A percentile compares a stretch with the other conserved stretches of the same genome.
phyloP scores from a whole-genome alignment of 495 filamentous ascomycete species.

The Penicillium psychrofluorescens region DNA sequence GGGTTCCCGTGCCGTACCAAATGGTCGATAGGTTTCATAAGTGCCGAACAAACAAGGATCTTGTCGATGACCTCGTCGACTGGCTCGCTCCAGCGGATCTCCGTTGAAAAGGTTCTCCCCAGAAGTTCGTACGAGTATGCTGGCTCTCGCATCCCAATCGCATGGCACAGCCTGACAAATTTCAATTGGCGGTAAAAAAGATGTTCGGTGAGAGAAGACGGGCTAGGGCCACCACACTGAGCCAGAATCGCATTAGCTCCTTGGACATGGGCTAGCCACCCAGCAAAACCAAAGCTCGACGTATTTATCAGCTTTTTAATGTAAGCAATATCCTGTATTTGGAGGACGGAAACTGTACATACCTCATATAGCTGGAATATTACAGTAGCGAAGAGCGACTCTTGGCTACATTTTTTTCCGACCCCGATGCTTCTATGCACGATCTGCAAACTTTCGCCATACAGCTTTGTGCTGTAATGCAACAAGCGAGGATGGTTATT shows the following conservation, averaged over 20 bases:
- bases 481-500: slow-evolving; percentile 10
- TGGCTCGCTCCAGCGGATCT: slow-evolving; percentile 4
- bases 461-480: slow-evolving; percentile 14
- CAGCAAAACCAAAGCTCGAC: slow-evolving; percentile 15
- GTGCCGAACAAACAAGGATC: slow-evolving; percentile 10
- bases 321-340: not conserved
- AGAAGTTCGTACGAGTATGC: slow-evolving; percentile 4
- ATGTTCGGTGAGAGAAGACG: slow-evolving; percentile 6
- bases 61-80: slow-evolving; percentile 15
- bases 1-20: slow-evolving; percentile 1
- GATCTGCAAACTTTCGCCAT: slow-evolving; percentile 13
- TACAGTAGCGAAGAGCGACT: slow-evolving; percentile 18
- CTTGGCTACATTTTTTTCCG: slow-evolving; percentile 10
- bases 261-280: slow-evolving; percentile 20
- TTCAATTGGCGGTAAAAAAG: slow-evolving; percentile 17
- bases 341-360: not conserved
- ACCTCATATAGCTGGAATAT: slow-evolving; percentile 21
- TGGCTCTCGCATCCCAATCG: slow-evolving; percentile 12
- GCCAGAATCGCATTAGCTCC: slow-evolving; percentile 15
- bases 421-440: slow-evolving; percentile 10
- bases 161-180: slow-evolving; percentile 15
- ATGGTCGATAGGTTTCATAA: slow-evolving; percentile 13
- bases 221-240: slow-evolving; percentile 3
- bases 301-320: slow-evolving; percentile 14
- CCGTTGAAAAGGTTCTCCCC: not conserved